Base-by-base conservation (phyloP, 176 grass and related monocot genomes). In the Neostapfia colusana region DNA sequence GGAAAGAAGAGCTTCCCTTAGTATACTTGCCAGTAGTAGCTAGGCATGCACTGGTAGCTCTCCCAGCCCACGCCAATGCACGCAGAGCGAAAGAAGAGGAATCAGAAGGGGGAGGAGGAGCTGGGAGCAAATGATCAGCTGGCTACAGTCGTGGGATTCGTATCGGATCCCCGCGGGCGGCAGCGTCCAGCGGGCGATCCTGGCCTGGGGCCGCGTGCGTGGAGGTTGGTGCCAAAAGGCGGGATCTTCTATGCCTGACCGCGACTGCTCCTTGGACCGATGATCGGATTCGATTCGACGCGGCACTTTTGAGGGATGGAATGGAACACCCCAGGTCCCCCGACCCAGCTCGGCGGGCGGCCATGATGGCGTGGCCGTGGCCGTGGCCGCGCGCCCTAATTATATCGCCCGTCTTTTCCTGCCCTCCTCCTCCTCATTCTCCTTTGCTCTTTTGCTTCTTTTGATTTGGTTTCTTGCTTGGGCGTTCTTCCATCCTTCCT, bases 201-300 rank as follows among this genome's bases (percentile, higher is more conserved):
- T 80, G 21, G 70, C 85, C 74, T 84, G 27, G 81, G 55, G 63
- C 54, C 6, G 61, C 63, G 86, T 75, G 81, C 81, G 70, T 66
- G 76, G 86, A 69, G 82, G 53, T 82, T 89, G 79, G 80, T 83
- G 84, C 81, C 69, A 84, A 90, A 95, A 91, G 83, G 82, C 66
- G 83, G 85, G 89, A 89, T 91, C 83, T 91, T 89, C 83, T 71
- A 80, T 85, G 89, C 81, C 85, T 81, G 63, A 88, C 85, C 78
- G 75, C 86, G 83, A 88, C 88, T 87, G 92, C 87, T 91, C 89
- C 81, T 91, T 95, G 80, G 86, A 95, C 86, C 80, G 86, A 95
- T 89, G 89, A 89, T 95, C 81, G 75, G 64, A 80, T 83, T 83
- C 88, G 88, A 88, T 84, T 88, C 86, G 86, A 88, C 86, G 55